phyloP scores from a whole-genome alignment of 1,284 basidiomycete species.

The Cyathus olla region DNA sequence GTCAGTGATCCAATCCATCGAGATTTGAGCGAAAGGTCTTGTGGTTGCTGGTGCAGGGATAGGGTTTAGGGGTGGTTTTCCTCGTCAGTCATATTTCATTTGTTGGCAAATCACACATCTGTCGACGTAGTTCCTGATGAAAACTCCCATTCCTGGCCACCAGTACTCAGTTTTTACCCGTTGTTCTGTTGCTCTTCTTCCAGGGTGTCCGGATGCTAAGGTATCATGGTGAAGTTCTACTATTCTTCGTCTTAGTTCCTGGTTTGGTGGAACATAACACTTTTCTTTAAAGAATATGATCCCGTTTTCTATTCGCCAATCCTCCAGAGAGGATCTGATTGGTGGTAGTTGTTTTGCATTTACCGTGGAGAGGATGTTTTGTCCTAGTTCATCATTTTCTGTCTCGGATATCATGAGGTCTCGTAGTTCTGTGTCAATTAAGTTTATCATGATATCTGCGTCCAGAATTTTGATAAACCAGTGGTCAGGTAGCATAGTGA shows the following conservation, averaged over 20 bases:
- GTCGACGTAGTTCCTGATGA: slow-evolving; percentile 26
- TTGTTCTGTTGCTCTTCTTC: slow-evolving; percentile 11
- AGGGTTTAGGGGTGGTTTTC: slow-evolving; percentile 15
- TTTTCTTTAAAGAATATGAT: slow-evolving; percentile 15
- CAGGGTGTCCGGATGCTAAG: slow-evolving; percentile 11
- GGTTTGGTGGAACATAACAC: slow-evolving; percentile 14
- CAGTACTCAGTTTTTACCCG: slow-evolving; percentile 15
- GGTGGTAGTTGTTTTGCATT: background rate
- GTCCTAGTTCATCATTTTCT: background rate
- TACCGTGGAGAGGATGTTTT: background rate
- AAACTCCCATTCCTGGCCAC: slow-evolving; percentile 23
- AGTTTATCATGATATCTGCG: background rate
- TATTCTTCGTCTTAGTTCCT: slow-evolving; percentile 9
- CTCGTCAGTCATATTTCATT: slow-evolving; percentile 11
- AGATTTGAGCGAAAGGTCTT: slow-evolving; percentile 25
- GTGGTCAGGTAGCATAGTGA: background rate
- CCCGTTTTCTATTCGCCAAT: background rate
- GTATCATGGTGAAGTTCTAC: slow-evolving; percentile 5
- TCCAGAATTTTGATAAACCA: background rate
- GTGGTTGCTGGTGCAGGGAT: slow-evolving; percentile 18
- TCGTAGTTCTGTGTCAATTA: background rate
- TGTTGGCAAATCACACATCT: too few species aligned
- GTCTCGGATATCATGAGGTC: background rate
- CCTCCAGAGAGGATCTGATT: background rate
- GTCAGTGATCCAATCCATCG: slow-evolving; percentile 36